A percentile compares a stretch with the other conserved stretches of the same genome.
phyloP scores from a whole-genome alignment of 106 monocot genomes.

The Dioscorea alata region DNA sequence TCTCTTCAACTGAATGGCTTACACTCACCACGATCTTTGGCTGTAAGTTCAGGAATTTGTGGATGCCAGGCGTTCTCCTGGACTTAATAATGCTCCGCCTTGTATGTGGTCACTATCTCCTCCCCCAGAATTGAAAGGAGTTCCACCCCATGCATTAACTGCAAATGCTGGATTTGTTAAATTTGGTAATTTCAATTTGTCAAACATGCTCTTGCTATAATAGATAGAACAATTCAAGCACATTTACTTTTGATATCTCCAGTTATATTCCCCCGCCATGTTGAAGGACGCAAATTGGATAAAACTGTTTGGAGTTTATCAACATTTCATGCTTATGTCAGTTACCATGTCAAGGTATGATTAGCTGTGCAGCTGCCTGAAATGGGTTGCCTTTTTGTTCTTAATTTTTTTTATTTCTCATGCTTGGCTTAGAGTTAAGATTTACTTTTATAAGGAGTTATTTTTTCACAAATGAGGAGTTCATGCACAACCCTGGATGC shows the following conservation, averaged over 20 bases:
- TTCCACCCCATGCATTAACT: conserved; percentile 43
- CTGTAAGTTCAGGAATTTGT: conserved; percentile 69
- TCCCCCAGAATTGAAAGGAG: conserved; percentile 78
- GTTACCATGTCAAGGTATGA: conserved; percentile 90
- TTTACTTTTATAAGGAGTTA: too few species aligned
- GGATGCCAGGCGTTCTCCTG: conserved; percentile 74
- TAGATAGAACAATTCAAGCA: background rate
- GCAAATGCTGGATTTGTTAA: conserved; percentile 98
- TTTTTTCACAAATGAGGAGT: too few species aligned
- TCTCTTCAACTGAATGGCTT: background rate
- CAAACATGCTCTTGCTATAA: background rate
- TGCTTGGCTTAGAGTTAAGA: too few species aligned
- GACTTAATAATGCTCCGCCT: conserved; percentile 78
- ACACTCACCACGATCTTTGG: background rate
- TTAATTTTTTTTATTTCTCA: too few species aligned
- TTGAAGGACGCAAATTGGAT: conserved; percentile 76
- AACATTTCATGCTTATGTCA: conserved; percentile 98
- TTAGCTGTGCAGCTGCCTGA: too few species aligned
- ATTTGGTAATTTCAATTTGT: conserved; percentile 51
- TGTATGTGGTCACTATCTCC: conserved; percentile 82
- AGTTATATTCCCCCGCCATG: conserved; percentile 81
- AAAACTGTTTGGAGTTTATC: conserved; percentile 86
- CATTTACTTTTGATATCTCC: conserved; percentile 6
- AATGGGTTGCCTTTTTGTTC: too few species aligned
- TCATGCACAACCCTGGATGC: too few species aligned